These are phyloP conservation scores for Pythium aphanidermatum DNA, from an alignment of 352 stramenopile species.

Conservation along the genomic window DNA sequence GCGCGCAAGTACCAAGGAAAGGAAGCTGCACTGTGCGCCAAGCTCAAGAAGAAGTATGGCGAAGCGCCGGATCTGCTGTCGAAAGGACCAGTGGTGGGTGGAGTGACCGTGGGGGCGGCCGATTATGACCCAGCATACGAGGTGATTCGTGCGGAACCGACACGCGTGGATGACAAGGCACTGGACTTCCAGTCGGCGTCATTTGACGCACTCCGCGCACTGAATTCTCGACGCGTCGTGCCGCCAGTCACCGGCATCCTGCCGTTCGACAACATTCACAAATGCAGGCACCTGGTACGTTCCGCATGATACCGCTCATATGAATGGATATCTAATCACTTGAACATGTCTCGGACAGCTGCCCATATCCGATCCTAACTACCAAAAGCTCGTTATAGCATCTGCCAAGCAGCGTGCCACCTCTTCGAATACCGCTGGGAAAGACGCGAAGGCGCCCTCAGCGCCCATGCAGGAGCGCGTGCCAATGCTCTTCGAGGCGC, in stretches of 20 bases:
- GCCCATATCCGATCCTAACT: constrained; percentile 47
- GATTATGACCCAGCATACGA: constrained; percentile 37
- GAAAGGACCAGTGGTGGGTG: neutral
- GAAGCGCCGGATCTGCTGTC: constrained; percentile 31
- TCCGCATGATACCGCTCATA: neutral
- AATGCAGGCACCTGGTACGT: constrained; percentile 69
- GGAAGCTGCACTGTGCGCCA: constrained; percentile 54
- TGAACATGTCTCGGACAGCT: too few relatives aligned
- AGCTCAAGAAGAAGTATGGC: constrained; percentile 78
- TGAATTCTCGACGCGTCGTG: constrained; percentile 9
- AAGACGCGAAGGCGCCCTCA: constrained; percentile 13
- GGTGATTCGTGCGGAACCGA: constrained; percentile 12
- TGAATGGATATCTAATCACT: neutral
- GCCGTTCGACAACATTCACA: constrained; percentile 86
- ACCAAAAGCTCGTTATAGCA: constrained; percentile 31
- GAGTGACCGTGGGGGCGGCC: neutral
- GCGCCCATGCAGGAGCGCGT: constrained; percentile 3
- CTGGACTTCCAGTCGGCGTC: constrained; percentile 44
- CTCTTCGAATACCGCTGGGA: constrained; percentile 1
- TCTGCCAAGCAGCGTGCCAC: constrained; percentile 24
- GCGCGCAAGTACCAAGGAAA: constrained; percentile 58
- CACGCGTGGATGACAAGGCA: constrained; percentile 8
- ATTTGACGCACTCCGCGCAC: constrained; percentile 54
- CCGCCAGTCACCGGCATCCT: constrained; percentile 23
- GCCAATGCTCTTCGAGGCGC: constrained; percentile 14